These are phyloP conservation scores for Polychaeton citri DNA, from an alignment of 2,329 filamentous ascomycete genomes.

Conservation along the genomic window DNA sequence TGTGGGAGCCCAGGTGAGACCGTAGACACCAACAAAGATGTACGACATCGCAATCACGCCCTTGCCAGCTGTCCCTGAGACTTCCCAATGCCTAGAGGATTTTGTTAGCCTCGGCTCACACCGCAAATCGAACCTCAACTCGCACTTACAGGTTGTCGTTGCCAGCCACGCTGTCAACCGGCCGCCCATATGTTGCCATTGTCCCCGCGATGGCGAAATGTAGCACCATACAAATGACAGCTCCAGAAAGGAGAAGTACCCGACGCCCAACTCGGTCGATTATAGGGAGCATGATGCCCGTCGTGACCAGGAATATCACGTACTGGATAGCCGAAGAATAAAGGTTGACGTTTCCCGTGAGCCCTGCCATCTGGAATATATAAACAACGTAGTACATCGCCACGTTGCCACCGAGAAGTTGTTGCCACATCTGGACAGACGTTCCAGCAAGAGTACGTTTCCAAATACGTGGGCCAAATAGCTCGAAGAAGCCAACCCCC, in stretches of 20 bases:
- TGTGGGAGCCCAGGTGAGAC: constrained; percentile 48
- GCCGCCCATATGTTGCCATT: constrained; percentile 28
- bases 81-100: constrained; percentile 27
- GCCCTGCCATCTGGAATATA: constrained; percentile 46
- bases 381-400: constrained; percentile 41
- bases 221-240: constrained; percentile 28
- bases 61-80: constrained; percentile 40
- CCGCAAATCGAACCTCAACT: no score
- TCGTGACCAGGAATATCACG: constrained; percentile 29
- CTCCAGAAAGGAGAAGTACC: constrained; percentile 28
- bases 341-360: constrained; percentile 37
- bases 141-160: constrained; percentile 39
- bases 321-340: constrained; percentile 27
- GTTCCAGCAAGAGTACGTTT: constrained; percentile 42
- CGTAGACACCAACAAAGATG: constrained; percentile 50
- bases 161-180: constrained; percentile 28
- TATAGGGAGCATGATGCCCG: constrained; percentile 24
- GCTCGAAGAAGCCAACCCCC: constrained; percentile 26
- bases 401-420: constrained; percentile 26
- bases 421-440: constrained; percentile 45
- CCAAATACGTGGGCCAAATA: constrained; percentile 41
- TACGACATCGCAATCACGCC: constrained; percentile 52
- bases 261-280: constrained; percentile 26
- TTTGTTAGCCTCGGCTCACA: no score
- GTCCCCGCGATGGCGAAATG: constrained; percentile 36